phyloP scores from a whole-genome alignment of 495 filamentous ascomycete species.

The Lichina pygmaea region DNA sequence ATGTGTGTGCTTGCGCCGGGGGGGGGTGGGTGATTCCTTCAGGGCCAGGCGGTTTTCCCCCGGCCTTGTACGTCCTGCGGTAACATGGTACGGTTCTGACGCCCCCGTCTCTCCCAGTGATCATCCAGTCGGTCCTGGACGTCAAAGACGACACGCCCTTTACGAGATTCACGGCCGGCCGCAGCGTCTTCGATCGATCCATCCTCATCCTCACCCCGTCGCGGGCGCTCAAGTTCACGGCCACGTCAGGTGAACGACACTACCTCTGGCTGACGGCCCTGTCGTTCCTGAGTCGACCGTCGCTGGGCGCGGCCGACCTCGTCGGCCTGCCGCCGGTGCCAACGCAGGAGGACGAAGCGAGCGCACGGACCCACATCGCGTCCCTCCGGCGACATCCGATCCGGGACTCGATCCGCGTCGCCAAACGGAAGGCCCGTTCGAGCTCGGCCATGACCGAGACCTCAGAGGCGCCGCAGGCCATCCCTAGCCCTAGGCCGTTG shows the following conservation, averaged over 20 bases:
- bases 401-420: constrained; percentile 72
- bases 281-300: constrained; percentile 76
- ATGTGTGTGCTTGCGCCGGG: no score
- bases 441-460: constrained; percentile 1
- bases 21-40: background rate
- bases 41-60: constrained; percentile 7
- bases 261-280: constrained; percentile 87
- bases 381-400: constrained; percentile 36
- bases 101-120: constrained; percentile 24
- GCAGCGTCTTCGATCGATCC: constrained; percentile 59
- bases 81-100: background rate
- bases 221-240: constrained; percentile 87
- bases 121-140: constrained; percentile 86
- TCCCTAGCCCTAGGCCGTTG: background rate
- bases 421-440: constrained; percentile 45
- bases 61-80: background rate
- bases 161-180: constrained; percentile 35
- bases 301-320: constrained; percentile 39
- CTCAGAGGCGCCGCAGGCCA: background rate
- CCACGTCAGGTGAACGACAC: constrained; percentile 55
- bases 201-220: constrained; percentile 87
- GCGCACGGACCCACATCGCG: constrained; percentile 9
- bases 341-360: constrained; percentile 17
- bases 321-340: constrained; percentile 26
- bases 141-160: constrained; percentile 83